Base-by-base conservation (phyloP, 805 yeast species). In the Saturnispora bothae region DNA sequence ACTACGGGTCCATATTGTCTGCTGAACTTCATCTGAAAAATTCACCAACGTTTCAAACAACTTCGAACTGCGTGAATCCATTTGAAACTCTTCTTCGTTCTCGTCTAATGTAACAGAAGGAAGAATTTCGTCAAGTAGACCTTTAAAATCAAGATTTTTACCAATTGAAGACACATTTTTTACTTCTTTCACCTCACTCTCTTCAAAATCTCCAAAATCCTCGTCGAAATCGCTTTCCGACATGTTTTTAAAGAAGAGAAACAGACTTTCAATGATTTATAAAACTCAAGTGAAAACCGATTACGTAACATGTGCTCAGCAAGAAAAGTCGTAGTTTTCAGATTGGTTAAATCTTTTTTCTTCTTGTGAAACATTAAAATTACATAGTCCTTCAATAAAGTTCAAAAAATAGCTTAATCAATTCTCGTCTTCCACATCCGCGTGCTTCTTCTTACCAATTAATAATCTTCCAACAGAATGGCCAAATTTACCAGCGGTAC, bases 1-100 rank as follows among this genome's bases (percentile, higher is more conserved):
- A 51, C 83, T 78, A 38, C 68, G 68, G 31, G 68, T 70, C 94
- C 94, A 84, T 42, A 76, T 77, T 14, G 77, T 68, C 1, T 78
- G 81, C 21, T 66, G 67, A 25, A 73, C 54, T 34, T 66, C 65
- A 13, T 58, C 54, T 16, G 53, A 54, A 31, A 54, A 54, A 2
- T 48, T 40, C 4, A 28, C 19, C 14, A 59, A 40, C 28, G 56
- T 45, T 9, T 44, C 37, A 36, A 48, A 52, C 6, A 58, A 44
- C 13, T 45, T 45, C 5, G 25, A 19, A 18, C 55, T 48, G 42
- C 63, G 42, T 12, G 48, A 53, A 27, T 47, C 43, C 27, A 59
- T 37, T 7, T 38, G 23, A 19, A 47, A 47, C 13, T 28, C 26
- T 17, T 30, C 23, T 8, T 18, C n/a, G 13, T 17, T 30, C 7